phyloP scores from a whole-genome alignment of 192 early-diverging fungal species.

The Rhizophagus clarus region DNA sequence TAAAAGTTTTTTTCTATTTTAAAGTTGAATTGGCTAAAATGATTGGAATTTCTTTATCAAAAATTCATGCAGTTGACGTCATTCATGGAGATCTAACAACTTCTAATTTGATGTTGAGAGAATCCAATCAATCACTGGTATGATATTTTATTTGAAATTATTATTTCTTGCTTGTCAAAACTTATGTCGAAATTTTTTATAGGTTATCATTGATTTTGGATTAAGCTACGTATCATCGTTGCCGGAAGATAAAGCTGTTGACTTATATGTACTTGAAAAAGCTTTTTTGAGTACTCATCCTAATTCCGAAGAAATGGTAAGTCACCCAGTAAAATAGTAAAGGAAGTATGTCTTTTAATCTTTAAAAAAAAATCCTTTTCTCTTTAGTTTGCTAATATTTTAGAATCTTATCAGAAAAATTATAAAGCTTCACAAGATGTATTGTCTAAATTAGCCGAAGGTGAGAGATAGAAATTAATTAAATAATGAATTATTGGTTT shows the following conservation, averaged over 20 bases:
- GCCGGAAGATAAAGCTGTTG: slow-evolving; percentile 96
- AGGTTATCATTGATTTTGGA: slow-evolving; percentile 95
- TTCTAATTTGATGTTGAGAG: slow-evolving; percentile 85
- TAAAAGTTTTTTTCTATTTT: background rate
- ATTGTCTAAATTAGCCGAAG: slow-evolving; percentile 78
- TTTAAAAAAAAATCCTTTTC: background rate
- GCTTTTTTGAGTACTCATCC: slow-evolving; percentile 94
- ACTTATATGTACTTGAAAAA: slow-evolving; percentile 97
- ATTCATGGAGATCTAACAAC: slow-evolving; percentile 98
- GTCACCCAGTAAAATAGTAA: background rate
- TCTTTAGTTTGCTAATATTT: slow-evolving; percentile 70
- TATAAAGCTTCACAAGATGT: slow-evolving; percentile 62
- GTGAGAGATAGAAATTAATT: slow-evolving; percentile 44
- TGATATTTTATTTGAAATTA: background rate
- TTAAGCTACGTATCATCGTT: slow-evolving; percentile 83
- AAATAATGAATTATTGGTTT: background rate
- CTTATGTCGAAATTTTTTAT: background rate
- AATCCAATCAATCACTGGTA: slow-evolving; percentile 53
- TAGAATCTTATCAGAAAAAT: slow-evolving; percentile 63
- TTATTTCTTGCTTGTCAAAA: background rate
- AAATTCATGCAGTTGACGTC: slow-evolving; percentile 84
- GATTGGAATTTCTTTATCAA: slow-evolving; percentile 69
- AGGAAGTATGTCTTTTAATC: background rate
- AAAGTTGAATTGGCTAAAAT: slow-evolving; percentile 48
- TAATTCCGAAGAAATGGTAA: slow-evolving; percentile 74